These are phyloP conservation scores for Chlamydomonas incerta DNA, from an alignment of 139 green algal species.

Conservation along the genomic window DNA sequence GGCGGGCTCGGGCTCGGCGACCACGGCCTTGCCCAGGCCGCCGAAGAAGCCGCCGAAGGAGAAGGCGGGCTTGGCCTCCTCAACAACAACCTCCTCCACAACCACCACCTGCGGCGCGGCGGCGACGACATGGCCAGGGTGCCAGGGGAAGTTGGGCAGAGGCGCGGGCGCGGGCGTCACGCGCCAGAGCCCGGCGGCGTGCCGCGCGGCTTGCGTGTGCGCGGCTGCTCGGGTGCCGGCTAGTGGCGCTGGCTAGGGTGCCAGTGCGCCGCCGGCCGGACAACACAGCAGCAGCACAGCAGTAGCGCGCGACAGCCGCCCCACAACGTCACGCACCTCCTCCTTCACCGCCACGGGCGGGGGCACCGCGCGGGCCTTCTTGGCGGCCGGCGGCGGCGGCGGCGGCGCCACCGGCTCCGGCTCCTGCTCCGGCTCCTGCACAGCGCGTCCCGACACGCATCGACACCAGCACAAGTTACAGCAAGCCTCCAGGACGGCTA, in stretches of 20 bases:
- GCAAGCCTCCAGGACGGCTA: no score
- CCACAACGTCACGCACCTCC: not conserved
- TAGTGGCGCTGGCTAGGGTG: no score
- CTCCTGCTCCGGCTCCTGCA: not conserved
- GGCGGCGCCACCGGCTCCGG: not conserved
- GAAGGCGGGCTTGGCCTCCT: conserved; percentile 29
- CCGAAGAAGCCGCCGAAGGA: conserved; percentile 15
- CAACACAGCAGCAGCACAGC: no score
- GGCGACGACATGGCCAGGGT: no score
- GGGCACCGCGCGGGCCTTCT: not conserved
- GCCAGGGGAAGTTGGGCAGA: no score
- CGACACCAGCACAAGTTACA: not conserved
- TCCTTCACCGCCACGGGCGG: not conserved
- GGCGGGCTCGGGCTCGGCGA: not conserved
- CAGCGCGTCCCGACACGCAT: not conserved
- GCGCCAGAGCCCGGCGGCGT: no score
- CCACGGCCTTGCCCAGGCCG: not conserved
- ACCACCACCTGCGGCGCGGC: no score
- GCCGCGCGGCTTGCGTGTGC: no score
- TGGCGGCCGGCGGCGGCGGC: not conserved
- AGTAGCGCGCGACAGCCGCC: no score
- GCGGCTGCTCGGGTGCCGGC: no score
- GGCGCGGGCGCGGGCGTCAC: no score
- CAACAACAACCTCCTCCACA: not conserved
- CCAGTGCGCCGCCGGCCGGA: no score